phyloP scores from a whole-genome alignment of 306 rosid genomes.

The Lathyrus sativus region DNA sequence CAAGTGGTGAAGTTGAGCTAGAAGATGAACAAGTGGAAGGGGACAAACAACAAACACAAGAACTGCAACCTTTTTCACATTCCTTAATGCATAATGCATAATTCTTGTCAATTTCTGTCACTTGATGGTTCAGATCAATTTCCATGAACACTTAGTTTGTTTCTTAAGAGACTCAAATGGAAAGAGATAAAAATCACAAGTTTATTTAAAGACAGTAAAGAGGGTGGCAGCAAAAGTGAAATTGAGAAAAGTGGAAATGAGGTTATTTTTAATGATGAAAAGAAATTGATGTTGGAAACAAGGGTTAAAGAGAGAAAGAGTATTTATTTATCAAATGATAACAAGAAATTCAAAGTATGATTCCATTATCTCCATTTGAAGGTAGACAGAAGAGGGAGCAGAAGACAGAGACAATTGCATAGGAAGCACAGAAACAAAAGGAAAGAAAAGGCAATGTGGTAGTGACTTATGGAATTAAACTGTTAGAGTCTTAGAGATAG shows the following conservation, averaged over 20 bases:
- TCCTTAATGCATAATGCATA: constrained; percentile 57
- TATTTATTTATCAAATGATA: constrained; percentile 59
- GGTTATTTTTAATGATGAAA: constrained; percentile 50
- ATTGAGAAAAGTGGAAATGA: constrained; percentile 58
- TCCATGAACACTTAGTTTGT: constrained; percentile 69
- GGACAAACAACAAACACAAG: constrained; percentile 56
- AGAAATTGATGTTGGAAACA: constrained; percentile 41
- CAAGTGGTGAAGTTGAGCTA: constrained; percentile 54
- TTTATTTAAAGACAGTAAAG: constrained; percentile 20
- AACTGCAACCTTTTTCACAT: constrained; percentile 54
- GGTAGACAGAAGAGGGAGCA: constrained; percentile 88
- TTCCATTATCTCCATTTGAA: constrained; percentile 74
- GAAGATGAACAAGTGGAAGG: constrained; percentile 76
- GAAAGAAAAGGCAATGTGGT: constrained; percentile 70
- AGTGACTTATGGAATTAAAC: constrained; percentile 64
- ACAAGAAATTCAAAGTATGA: constrained; percentile 87
- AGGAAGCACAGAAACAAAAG: constrained; percentile 88
- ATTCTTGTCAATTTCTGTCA: constrained; percentile 68
- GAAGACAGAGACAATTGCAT: constrained; percentile 86
- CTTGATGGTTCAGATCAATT: constrained; percentile 93
- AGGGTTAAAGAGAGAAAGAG: constrained; percentile 37
- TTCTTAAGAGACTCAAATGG: constrained; percentile 42
- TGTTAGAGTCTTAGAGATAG: constrained; percentile 44
- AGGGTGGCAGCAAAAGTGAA: constrained; percentile 40
- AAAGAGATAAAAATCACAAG: constrained; percentile 22